Evolutionary conservation across 768 basidiomycete genomes (phyloP), one percentile per base, ranked within the genome.

Genomic region (Paxillus ammoniavirescens): DNA sequence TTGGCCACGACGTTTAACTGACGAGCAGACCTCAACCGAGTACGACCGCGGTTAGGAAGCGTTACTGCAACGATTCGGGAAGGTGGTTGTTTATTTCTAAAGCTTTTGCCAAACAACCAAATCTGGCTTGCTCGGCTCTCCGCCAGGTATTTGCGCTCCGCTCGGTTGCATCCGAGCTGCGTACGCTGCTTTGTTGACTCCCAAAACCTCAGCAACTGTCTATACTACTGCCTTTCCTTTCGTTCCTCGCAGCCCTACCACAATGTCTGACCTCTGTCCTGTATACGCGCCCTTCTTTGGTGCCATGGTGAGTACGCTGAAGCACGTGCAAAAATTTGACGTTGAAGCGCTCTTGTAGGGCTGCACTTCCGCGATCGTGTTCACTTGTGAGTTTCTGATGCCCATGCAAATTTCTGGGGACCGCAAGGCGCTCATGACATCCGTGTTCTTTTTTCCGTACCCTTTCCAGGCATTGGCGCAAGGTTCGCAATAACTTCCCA

Each of bases 211-310:
- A 42, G 30, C 41, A 12, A 21, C 41, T 33, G 13, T 17, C 33
- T 37, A 23, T 8, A 40, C 21, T 21, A 40, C 21, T 21, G 5
- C 31, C 41, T 47, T 23, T 6, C 40, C 38, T n/a, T 52, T 53
- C 44, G 35, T 50, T 52, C 46, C 42, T 17, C 31, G 31, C 54
- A 54, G 8, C 30, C 28, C 43, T 37, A 56, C 50, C 44, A 44
- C 52, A 55, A 87, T 87, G 84, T 83, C 88, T 67, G 91, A 93
- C 64, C 77, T 89, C 58, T 93, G 91, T 73, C 91, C 91, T 17
- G 93, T 96, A 49, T 98, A 98, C 74, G 91, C 96, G 53, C 96
- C 96, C 61, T 98, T 98, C 80, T 99, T 99, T 65, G 93, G 93
- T 65, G 92, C 90, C 53, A 93, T 97, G 91, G 93, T 91, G 60